phyloP scores from a whole-genome alignment of 306 rosid genomes.

The Fragaria vesca region DNA sequence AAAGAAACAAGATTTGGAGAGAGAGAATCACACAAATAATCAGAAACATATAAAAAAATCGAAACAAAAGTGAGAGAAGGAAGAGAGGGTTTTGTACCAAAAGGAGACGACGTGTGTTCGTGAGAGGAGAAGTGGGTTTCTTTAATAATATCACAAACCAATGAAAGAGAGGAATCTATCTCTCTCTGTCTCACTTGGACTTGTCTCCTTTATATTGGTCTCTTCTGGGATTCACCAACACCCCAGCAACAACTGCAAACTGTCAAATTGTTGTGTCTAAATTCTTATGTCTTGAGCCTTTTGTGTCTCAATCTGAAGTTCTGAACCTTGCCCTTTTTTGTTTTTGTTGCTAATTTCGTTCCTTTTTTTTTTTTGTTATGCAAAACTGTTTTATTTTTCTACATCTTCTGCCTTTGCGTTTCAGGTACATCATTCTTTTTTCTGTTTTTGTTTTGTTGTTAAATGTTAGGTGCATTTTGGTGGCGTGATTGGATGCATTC shows the following conservation, averaged over 20 bases:
- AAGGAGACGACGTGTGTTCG: not conserved
- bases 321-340: not conserved
- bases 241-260: conserved; percentile 14
- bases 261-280: not conserved
- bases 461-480: not conserved
- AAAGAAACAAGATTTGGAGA: conserved; percentile 22
- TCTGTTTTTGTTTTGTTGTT: not conserved
- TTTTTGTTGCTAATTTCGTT: not conserved
- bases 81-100: not conserved
- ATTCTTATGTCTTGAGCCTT: not conserved
- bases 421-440: not conserved
- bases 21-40: conserved; percentile 13
- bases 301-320: not conserved
- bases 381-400: not conserved
- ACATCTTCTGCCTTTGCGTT: not conserved
- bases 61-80: not conserved
- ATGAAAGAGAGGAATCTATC: not conserved
- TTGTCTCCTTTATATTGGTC: not conserved
- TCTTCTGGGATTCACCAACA: not conserved
- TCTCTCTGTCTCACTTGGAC: not conserved
- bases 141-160: not conserved
- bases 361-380: not conserved
- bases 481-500: not conserved
- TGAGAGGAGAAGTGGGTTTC: conserved; percentile 1
- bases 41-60: not conserved